Percentiles rank a stretch among this genome's conserved stretches.
Evolutionary conservation across 352 stramenopile genomes (phyloP).

Genomic region (Plasmopara viticola): DNA sequence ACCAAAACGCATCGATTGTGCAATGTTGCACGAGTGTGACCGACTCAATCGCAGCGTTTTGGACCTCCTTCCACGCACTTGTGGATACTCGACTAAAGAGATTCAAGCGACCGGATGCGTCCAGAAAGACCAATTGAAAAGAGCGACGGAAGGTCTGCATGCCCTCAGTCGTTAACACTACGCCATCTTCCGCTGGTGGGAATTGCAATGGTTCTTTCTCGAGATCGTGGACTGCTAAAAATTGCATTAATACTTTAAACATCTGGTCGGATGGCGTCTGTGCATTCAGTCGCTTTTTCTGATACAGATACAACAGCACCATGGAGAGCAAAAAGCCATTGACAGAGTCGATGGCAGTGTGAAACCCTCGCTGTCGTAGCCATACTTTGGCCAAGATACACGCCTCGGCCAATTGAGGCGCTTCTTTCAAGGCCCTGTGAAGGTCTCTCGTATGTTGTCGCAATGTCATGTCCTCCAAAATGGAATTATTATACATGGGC

Average conservation of each 20-base stretch:
- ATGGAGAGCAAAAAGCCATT: constrained; percentile 82
- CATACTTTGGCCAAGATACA: constrained; percentile 86
- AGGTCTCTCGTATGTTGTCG: constrained; percentile 76
- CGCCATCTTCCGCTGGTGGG: constrained; percentile 41
- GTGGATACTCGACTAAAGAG: constrained; percentile 59
- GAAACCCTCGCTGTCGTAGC: constrained; percentile 77
- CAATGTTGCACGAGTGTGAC: constrained; percentile 54
- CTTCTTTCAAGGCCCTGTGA: constrained; percentile 56
- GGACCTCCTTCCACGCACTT: constrained; percentile 67
- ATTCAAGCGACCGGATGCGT: constrained; percentile 70
- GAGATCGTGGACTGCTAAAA: constrained; percentile 62
- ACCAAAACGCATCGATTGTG: constrained; percentile 68
- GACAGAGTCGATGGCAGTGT: constrained; percentile 66
- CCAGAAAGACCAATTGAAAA: constrained; percentile 74
- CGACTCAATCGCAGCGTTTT: constrained; percentile 54
- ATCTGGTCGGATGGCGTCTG: constrained; percentile 78
- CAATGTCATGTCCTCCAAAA: constrained; percentile 89
- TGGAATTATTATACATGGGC: constrained; percentile 86
- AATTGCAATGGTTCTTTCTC: constrained; percentile 64
- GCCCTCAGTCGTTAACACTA: constrained; percentile 58
- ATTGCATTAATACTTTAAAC: constrained; percentile 83
- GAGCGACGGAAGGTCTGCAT: constrained; percentile 57
- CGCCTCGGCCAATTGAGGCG: constrained; percentile 63
- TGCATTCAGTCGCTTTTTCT: constrained; percentile 60
- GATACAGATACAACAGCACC: constrained; percentile 79